Evolutionary conservation across 441 rosid genomes (phyloP).

Genomic region (Francoa sonchifolia): DNA sequence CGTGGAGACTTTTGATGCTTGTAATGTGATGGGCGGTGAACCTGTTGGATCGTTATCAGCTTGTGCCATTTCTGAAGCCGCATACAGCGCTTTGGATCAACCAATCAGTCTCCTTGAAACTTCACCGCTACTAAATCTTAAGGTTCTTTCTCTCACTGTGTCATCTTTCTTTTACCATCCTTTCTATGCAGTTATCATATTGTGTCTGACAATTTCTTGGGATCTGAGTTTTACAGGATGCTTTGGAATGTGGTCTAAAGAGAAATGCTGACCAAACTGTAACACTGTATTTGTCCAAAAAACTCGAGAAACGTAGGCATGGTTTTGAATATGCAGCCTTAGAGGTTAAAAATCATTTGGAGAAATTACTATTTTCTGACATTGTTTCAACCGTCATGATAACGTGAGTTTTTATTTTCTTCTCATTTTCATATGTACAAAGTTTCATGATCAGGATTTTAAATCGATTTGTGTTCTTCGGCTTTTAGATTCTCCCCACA

Average conservation of each 20-base stretch:
- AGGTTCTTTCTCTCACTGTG: slow-evolving; percentile 41
- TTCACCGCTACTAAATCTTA: slow-evolving; percentile 80
- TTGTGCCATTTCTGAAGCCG: slow-evolving; percentile 88
- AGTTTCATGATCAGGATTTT: too few species aligned
- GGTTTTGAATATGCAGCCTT: slow-evolving; percentile 85
- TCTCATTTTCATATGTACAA: not conserved
- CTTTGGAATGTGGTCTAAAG: slow-evolving; percentile 79
- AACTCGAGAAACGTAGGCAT: slow-evolving; percentile 62
- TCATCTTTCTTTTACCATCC: not conserved
- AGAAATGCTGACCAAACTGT: slow-evolving; percentile 44
- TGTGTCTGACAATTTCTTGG: slow-evolving; percentile 12
- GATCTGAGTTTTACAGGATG: slow-evolving; percentile 45
- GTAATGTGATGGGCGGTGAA: slow-evolving; percentile 39
- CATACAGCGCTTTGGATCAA: slow-evolving; percentile 92
- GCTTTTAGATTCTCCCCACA: slow-evolving; percentile 52
- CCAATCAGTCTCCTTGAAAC: slow-evolving; percentile 88
- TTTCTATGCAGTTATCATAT: too few species aligned
- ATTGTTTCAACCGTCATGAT: slow-evolving; percentile 60
- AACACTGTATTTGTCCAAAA: slow-evolving; percentile 62
- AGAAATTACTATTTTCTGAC: slow-evolving; percentile 57
- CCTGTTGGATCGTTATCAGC: slow-evolving; percentile 82
- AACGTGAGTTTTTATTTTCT: slow-evolving; percentile 40
- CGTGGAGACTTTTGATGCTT: slow-evolving; percentile 8
- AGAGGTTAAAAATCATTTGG: slow-evolving; percentile 67
- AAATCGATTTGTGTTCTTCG: slow-evolving; percentile 14